Percentiles rank a stretch among this genome's conserved stretches.
Conservation (phyloP, 768 basidiomycete genomes). For the Clitopilus passeckerianus region DNA sequence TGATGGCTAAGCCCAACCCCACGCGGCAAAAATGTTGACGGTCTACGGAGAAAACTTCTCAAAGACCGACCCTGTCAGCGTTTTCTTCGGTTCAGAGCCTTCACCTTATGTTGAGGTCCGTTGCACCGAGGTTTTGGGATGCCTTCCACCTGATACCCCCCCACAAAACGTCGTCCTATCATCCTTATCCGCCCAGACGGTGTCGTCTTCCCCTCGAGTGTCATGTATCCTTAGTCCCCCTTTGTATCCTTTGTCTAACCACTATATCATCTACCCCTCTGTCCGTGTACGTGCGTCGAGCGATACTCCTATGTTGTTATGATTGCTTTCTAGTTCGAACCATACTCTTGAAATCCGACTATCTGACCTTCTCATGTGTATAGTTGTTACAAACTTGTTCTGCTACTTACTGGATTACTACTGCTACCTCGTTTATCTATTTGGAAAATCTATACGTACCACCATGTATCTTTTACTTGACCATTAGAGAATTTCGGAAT, state of each 20-base stretch:
- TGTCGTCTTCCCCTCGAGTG: conserved; percentile 80
- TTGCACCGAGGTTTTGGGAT: conserved; percentile 81
- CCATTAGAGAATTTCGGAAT: neutral
- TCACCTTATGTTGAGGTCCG: conserved; percentile 86
- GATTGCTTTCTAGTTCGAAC: conserved; percentile 4
- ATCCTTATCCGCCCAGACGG: conserved; percentile 82
- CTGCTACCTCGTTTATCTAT: neutral
- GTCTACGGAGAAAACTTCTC: conserved; percentile 88
- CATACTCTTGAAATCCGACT: conserved; percentile 7
- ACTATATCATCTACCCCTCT: conserved; percentile 14
- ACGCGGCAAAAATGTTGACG: conserved; percentile 76
- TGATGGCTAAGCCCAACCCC: conserved; percentile 76
- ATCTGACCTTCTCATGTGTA: neutral
- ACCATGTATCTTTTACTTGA: neutral
- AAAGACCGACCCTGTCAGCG: conserved; percentile 73
- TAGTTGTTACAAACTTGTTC: neutral
- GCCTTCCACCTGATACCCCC: conserved; percentile 71
- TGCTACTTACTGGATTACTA: neutral
- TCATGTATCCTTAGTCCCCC: conserved; percentile 66
- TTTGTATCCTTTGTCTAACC: conserved; percentile 6
- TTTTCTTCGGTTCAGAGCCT: conserved; percentile 85
- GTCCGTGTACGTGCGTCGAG: neutral
- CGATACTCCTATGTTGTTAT: conserved; percentile 8
- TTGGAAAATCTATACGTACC: neutral
- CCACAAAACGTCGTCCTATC: conserved; percentile 69